Evolutionary conservation across 2,329 filamentous ascomycete genomes (phyloP).

Genomic region (Cordyceps cicadae): DNA sequence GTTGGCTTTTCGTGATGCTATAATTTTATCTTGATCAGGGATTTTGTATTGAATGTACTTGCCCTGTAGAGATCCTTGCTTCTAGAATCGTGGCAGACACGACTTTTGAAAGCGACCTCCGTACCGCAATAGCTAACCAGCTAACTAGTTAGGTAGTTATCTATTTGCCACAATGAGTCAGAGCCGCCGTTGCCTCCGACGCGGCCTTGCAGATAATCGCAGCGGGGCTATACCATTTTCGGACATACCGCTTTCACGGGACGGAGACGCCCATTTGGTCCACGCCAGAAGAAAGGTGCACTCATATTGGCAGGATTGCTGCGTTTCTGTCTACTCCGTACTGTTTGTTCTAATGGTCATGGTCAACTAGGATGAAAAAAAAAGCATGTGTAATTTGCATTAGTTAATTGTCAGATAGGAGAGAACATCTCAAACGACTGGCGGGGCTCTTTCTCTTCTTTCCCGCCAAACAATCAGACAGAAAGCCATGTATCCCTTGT

Average conservation of each 20-base stretch:
- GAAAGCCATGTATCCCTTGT: conserved; percentile 6
- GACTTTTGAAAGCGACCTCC: no score
- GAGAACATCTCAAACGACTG: not conserved
- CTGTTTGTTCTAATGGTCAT: not conserved
- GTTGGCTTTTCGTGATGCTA: no score
- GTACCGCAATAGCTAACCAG: no score
- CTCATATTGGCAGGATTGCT: not conserved
- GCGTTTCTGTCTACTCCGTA: not conserved
- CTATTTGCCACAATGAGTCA: not conserved
- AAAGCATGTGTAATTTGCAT: not conserved
- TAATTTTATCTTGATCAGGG: no score
- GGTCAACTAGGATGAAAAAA: not conserved
- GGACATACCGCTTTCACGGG: not conserved
- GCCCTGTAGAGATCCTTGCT: no score
- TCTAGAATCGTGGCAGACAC: no score
- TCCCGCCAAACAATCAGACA: not conserved
- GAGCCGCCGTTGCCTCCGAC: conserved; percentile 1
- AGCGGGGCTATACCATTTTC: not conserved
- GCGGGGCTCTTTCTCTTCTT: not conserved
- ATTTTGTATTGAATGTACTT: no score
- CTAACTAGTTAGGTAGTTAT: no score
- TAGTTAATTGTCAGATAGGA: conserved; percentile 5
- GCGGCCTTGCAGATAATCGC: not conserved
- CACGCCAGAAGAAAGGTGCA: not conserved
- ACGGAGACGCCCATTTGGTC: no score